Conservation (phyloP, 2,329 filamentous ascomycete species). For the Pseudocercospora cruenta region DNA sequence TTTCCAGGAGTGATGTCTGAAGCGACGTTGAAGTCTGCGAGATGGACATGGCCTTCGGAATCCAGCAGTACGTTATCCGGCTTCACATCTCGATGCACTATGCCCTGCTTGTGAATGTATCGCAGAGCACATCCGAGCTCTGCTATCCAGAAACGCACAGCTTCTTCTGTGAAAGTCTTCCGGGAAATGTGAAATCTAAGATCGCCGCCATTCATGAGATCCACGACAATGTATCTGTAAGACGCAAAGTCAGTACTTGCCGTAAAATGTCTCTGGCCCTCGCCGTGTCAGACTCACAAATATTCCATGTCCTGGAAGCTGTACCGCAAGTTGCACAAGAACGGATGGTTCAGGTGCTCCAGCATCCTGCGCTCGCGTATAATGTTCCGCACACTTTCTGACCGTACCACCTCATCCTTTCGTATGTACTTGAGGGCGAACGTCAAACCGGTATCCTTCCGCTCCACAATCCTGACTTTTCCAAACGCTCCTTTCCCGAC, state of each 20-base stretch:
- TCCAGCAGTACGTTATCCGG: slow-evolving; percentile 90
- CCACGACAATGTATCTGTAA: slow-evolving; percentile 82
- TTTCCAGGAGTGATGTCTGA: slow-evolving; percentile 87
- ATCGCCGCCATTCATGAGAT: slow-evolving; percentile 97
- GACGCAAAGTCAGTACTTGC: slow-evolving; percentile 32
- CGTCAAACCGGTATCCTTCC: slow-evolving; percentile 89
- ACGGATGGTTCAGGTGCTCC: slow-evolving; percentile 95
- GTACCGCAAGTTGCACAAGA: slow-evolving; percentile 97
- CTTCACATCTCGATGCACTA: slow-evolving; percentile 90
- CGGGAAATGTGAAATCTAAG: slow-evolving; percentile 95
- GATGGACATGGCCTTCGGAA: slow-evolving; percentile 88
- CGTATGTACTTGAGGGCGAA: slow-evolving; percentile 98
- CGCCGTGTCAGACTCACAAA: slow-evolving; percentile 65
- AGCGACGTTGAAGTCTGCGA: slow-evolving; percentile 98
- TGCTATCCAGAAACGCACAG: slow-evolving; percentile 94
- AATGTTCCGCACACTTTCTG: slow-evolving; percentile 97
- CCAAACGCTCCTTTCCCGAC: slow-evolving; percentile 98
- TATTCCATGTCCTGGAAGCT: slow-evolving; percentile 99
- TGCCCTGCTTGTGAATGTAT: slow-evolving; percentile 83
- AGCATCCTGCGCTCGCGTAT: slow-evolving; percentile 97
- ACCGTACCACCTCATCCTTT: slow-evolving; percentile 98
- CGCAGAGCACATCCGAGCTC: slow-evolving; percentile 88
- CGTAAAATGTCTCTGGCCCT: neutral
- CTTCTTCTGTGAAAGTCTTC: slow-evolving; percentile 97
- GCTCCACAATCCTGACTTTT: slow-evolving; percentile 97